Conservation (phyloP, 2,329 filamentous ascomycete genomes). For the Neoscytalidium dimidiatum region DNA sequence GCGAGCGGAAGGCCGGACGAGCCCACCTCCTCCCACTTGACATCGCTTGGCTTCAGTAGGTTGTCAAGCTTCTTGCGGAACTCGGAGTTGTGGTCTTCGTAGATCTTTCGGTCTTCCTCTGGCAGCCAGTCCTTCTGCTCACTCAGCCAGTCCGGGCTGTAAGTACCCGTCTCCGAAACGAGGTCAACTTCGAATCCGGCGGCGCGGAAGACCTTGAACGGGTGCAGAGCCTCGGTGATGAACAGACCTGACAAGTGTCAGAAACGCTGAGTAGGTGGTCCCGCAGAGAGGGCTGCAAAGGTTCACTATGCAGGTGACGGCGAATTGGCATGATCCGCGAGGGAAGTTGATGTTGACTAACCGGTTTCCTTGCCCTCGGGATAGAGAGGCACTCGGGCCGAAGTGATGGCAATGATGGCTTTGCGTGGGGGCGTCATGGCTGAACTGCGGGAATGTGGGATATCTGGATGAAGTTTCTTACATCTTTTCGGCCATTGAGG, state of each 20-base stretch:
- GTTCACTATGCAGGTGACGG: not conserved
- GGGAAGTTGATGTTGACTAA: too few species aligned
- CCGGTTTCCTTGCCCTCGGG: slow-evolving; percentile 42
- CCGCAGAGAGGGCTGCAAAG: too few species aligned
- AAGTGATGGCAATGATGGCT: slow-evolving; percentile 47
- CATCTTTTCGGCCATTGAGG: too few species aligned
- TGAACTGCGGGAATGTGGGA: not conserved
- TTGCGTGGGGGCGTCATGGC: slow-evolving; percentile 35
- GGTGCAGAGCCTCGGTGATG: slow-evolving; percentile 52
- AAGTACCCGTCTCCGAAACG: slow-evolving; percentile 48
- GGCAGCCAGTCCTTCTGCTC: slow-evolving; percentile 45
- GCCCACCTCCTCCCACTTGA: slow-evolving; percentile 30
- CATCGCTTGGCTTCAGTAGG: slow-evolving; percentile 39
- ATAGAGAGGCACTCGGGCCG: slow-evolving; percentile 41
- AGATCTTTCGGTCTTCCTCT: slow-evolving; percentile 41
- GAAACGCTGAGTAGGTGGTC: not conserved
- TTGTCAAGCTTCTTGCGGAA: slow-evolving; percentile 50
- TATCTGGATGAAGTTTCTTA: too few species aligned
- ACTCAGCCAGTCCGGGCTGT: slow-evolving; percentile 48
- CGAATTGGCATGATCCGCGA: too few species aligned
- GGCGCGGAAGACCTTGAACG: slow-evolving; percentile 46
- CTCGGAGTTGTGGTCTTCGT: slow-evolving; percentile 44
- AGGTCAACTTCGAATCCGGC: slow-evolving; percentile 53
- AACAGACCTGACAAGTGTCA: slow-evolving; percentile 34
- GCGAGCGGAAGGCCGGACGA: not conserved